These are phyloP conservation scores for barley (Hordeum vulgare) DNA, from an alignment of 176 grass and related monocot genomes.

Conservation along the genomic window MorexV3_pseudomolecules_assembly NC_058524.1:592565140-592565639, in stretches of 20 bases:
- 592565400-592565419: too few relatives aligned
- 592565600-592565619: background rate
- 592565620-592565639: background rate
- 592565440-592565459: too few relatives aligned
- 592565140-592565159: constrained; percentile 29
- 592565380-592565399: background rate
- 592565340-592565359: background rate
- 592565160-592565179: constrained; percentile 7
- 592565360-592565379: too few relatives aligned
- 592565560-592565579: background rate
- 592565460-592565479: too few relatives aligned
- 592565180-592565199: background rate
- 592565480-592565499: too few relatives aligned
- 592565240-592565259: background rate
- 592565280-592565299: background rate
- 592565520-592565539: background rate
- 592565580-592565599: background rate
- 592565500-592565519: too few relatives aligned
- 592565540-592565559: background rate
- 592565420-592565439: too few relatives aligned
- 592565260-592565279: background rate
- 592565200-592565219: background rate
- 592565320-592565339: background rate
- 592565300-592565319: too few relatives aligned
- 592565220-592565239: background rate